Evolutionary conservation across 257 asterid genomes (phyloP).

Genomic region (Solanum tarijense): DNA sequence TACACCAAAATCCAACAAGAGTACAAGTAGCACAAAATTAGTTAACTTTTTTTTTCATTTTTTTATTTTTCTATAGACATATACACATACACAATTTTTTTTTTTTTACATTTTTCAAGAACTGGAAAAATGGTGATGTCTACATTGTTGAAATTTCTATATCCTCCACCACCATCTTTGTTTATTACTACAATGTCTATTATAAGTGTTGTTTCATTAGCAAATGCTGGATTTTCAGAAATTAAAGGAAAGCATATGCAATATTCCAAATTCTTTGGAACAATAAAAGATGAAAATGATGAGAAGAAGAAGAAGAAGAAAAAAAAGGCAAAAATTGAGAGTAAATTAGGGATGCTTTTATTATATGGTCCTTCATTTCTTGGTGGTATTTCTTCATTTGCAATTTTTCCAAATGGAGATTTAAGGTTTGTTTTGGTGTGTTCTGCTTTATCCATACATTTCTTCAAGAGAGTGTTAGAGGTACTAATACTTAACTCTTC

Average conservation of each 20-base stretch:
- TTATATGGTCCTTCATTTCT: conserved; percentile 55
- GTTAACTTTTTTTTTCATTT: not conserved
- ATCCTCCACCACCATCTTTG: conserved; percentile 26
- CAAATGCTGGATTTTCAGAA: conserved; percentile 30
- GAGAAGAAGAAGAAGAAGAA: not conserved
- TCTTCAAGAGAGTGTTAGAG: conserved; percentile 62
- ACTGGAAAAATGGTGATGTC: conserved; percentile 5
- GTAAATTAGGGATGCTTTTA: conserved; percentile 55
- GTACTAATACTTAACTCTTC: conserved; percentile 16
- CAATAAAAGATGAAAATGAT: conserved; percentile 13
- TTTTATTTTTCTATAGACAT: not conserved
- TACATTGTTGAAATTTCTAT: conserved; percentile 8
- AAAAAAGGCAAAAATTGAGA: conserved; percentile 11
- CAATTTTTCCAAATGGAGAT: conserved; percentile 21
- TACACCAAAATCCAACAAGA: not conserved
- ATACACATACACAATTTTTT: not conserved
- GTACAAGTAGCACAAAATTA: not conserved
- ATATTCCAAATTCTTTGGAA: conserved; percentile 55
- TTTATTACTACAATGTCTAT: conserved; percentile 21
- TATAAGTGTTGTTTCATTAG: conserved; percentile 8
- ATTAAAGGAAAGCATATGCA: conserved; percentile 47
- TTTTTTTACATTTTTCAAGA: not conserved
- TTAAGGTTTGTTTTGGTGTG: conserved; percentile 37
- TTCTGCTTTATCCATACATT: conserved; percentile 44
- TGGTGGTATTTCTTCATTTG: conserved; percentile 39